A percentile compares a stretch with the other conserved stretches of the same genome.
phyloP scores from a whole-genome alignment of 164 flowering plant genomes.

The Umbilicus rupestris region DNA sequence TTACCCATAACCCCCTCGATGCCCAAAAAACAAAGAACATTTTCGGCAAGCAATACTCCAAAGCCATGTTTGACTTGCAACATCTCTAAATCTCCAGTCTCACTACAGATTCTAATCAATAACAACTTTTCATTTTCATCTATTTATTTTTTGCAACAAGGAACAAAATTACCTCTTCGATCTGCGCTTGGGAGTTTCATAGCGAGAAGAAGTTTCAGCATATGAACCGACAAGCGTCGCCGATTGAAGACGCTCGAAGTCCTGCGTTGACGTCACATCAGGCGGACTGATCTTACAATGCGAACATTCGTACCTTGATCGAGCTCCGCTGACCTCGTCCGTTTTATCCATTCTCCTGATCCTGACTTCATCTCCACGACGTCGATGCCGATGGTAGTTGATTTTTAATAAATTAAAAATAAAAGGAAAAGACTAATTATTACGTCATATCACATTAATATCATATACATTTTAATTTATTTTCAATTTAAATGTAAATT shows the following conservation, averaged over 20 bases:
- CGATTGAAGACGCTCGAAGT: neutral
- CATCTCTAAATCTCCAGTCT: neutral
- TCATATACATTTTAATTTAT: too few species aligned
- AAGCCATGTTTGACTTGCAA: too few species aligned
- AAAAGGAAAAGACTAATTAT: too few species aligned
- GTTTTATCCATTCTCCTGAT: slow-evolving; percentile 36
- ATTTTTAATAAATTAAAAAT: too few species aligned
- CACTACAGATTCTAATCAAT: neutral
- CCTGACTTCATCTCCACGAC: slow-evolving; percentile 48
- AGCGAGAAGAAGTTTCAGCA: too few species aligned
- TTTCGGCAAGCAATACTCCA: too few species aligned
- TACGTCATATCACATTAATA: too few species aligned
- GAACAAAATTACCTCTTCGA: neutral
- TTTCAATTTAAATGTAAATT: too few species aligned
- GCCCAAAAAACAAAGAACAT: too few species aligned
- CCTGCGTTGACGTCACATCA: slow-evolving; percentile 46
- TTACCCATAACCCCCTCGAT: too few species aligned
- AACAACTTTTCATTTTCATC: neutral
- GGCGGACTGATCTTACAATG: slow-evolving; percentile 49
- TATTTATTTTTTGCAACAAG: neutral
- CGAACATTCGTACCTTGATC: slow-evolving; percentile 54
- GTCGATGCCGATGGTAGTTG: neutral
- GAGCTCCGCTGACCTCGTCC: slow-evolving; percentile 43
- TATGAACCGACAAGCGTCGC: neutral
- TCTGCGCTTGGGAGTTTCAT: neutral